These are phyloP conservation scores for Dillenia suffruticosa DNA, from an alignment of 164 flowering plant genomes.

Conservation along the genomic window DNA sequence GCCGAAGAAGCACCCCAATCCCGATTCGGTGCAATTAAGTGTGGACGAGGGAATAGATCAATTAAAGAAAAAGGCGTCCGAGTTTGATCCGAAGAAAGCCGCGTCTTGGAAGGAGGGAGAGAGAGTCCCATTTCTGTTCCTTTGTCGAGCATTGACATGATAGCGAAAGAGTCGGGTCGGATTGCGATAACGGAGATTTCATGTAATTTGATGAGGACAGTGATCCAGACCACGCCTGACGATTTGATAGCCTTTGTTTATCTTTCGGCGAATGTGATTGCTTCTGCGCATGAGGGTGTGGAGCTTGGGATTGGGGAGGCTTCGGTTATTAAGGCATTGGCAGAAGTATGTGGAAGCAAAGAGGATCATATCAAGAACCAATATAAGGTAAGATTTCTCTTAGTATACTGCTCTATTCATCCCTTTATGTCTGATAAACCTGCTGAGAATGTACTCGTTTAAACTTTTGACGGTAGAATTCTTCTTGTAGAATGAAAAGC, in stretches of 20 bases:
- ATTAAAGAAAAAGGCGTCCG: constrained; percentile 61
- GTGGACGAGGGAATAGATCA: constrained; percentile 30
- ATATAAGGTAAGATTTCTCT: constrained; percentile 43
- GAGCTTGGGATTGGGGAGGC: constrained; percentile 98
- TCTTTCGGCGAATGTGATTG: constrained; percentile 74
- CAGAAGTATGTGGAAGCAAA: constrained; percentile 86
- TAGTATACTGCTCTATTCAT: no score
- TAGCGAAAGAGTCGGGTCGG: constrained; percentile 68
- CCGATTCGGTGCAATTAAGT: constrained; percentile 5
- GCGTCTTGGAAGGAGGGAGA: constrained; percentile 76
- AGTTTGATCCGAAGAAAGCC: constrained; percentile 52
- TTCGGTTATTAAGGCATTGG: constrained; percentile 72
- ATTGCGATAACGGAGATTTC: constrained; percentile 75
- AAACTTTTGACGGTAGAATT: neutral
- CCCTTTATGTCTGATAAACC: no score
- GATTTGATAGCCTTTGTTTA: constrained; percentile 71
- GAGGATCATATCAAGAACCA: constrained; percentile 66
- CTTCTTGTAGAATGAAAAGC: no score
- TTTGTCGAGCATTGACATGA: constrained; percentile 69
- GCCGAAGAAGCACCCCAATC: constrained; percentile 14
- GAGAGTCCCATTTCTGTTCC: constrained; percentile 74
- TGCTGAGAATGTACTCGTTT: neutral
- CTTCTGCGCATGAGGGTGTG: constrained; percentile 84
- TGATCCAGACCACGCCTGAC: constrained; percentile 73
- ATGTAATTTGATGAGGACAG: constrained; percentile 83